Evolutionary conservation across 495 filamentous ascomycete species (phyloP), one percentile per base, ranked within the genome.

Genomic region (Aspergillus affinis): DNA sequence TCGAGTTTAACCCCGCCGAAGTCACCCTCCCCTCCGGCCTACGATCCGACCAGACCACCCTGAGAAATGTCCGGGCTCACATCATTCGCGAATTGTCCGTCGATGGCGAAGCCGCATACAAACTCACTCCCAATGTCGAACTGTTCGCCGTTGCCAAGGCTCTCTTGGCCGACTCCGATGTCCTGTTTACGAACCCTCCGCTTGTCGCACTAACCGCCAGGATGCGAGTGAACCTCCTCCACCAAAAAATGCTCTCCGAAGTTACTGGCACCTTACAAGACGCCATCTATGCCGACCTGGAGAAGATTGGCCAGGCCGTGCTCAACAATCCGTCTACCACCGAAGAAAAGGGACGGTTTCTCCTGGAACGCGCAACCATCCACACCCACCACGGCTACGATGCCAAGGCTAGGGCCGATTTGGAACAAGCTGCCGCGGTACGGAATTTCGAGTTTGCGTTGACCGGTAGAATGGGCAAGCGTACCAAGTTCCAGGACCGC

Each of bases 401-500:
- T 68, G 77, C 73, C 4, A 90, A 86, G 66, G 94, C 93, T 0
- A 81, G 83, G 57, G 78, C 82, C 10, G 88, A 91, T 69, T 74
- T 99, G 1, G 75, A 83, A 29, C 69, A 78, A 47, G 92, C 91
- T 1, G 86, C 86, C 3, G 67, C 69, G 27, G 67, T 80, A 19
- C 87, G 85, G 17, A 82, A 84, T 0, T 90, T 99, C 61, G 81
- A 87, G 41, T 98, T 94, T 74, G 89, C 87, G 0, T 70, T 99
- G 57, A 93, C 91, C 3, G 94, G 95, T 15, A 84, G 87, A 20
- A 63, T 97, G 63, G 94, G 92, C 48, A 98, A 97, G 75, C 79
- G 94, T 58, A 99, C 94, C 2, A 91, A 88, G 68, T 99, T 90
- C 68, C 94, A 99, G 73, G 83, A 94, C 60, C 90, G 87, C 20